These are phyloP conservation scores for Hypoxylon sp. DNA, from an alignment of 2,329 filamentous ascomycete species.

Conservation along the genomic window DNA sequence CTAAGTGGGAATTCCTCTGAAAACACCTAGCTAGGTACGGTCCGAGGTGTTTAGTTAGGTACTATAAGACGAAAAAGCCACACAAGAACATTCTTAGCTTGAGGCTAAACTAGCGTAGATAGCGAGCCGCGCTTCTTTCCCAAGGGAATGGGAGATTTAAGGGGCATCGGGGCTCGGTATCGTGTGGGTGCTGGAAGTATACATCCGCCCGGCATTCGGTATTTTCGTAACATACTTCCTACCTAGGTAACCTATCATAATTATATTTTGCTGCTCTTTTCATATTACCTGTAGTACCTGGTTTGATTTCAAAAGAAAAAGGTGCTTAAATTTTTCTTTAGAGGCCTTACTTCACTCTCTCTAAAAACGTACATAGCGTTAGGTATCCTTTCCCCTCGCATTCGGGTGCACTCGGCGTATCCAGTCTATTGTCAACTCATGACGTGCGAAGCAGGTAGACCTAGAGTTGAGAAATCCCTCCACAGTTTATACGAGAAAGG, in stretches of 20 bases:
- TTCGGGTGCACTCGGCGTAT: background rate
- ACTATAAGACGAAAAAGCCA: conserved; percentile 6
- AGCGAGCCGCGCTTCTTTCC: background rate
- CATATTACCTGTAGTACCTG: background rate
- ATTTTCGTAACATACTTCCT: background rate
- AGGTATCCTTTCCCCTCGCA: background rate
- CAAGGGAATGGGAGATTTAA: conserved; percentile 30
- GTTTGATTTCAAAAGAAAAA: too few relatives aligned
- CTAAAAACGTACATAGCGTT: background rate
- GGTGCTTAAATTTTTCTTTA: too few relatives aligned
- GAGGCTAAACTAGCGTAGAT: conserved; percentile 22
- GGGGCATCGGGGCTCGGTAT: conserved; percentile 15
- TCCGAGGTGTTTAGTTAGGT: conserved; percentile 20
- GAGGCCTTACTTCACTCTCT: too few relatives aligned
- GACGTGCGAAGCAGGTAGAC: background rate
- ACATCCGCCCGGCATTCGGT: conserved; percentile 30
- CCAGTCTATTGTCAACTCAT: background rate
- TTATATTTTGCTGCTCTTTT: too few relatives aligned
- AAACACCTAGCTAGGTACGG: conserved; percentile 23
- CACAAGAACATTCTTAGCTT: conserved; percentile 15
- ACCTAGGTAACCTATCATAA: background rate
- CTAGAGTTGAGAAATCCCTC: background rate
- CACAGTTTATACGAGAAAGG: background rate
- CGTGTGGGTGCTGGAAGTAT: conserved; percentile 19
- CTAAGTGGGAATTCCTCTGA: conserved; percentile 16